Conservation (phyloP, 257 asterid genomes). For the Leptodermis oblonga region DNA sequence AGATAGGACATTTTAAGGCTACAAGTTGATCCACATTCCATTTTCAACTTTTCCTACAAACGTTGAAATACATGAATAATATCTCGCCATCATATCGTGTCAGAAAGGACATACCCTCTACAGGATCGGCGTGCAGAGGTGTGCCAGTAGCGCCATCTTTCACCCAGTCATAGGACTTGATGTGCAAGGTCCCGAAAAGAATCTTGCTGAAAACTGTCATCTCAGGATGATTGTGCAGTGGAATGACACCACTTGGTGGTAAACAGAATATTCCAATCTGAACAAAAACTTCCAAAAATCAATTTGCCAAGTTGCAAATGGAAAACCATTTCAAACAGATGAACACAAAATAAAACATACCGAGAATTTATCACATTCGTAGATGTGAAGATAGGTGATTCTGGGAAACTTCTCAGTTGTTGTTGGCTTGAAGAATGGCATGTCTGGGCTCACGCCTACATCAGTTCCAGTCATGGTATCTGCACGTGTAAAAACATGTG, state of each 20-base stretch:
- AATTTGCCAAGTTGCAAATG: background rate
- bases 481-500: conserved; percentile 23
- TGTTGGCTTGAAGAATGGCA: conserved; percentile 49
- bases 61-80: too few species aligned
- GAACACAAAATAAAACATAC: conserved; percentile 24
- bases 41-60: background rate
- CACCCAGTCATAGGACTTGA: conserved; percentile 74
- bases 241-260: conserved; percentile 83
- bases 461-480: conserved; percentile 60
- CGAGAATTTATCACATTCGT: conserved; percentile 74
- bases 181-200: conserved; percentile 87
- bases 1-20: background rate
- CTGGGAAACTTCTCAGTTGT: conserved; percentile 35
- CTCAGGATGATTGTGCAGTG: conserved; percentile 91
- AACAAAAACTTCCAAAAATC: conserved; percentile 7
- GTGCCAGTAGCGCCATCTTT: conserved; percentile 21
- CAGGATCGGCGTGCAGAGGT: conserved; percentile 15
- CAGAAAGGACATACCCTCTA: conserved; percentile 33
- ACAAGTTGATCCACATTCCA: background rate
- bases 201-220: conserved; percentile 94
- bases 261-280: conserved; percentile 94
- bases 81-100: background rate
- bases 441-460: conserved; percentile 48
- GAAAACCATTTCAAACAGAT: background rate
- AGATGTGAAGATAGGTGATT: conserved; percentile 58